Base-by-base conservation (phyloP, 2,329 filamentous ascomycete species). In the Botrytis sinoallii region DNA sequence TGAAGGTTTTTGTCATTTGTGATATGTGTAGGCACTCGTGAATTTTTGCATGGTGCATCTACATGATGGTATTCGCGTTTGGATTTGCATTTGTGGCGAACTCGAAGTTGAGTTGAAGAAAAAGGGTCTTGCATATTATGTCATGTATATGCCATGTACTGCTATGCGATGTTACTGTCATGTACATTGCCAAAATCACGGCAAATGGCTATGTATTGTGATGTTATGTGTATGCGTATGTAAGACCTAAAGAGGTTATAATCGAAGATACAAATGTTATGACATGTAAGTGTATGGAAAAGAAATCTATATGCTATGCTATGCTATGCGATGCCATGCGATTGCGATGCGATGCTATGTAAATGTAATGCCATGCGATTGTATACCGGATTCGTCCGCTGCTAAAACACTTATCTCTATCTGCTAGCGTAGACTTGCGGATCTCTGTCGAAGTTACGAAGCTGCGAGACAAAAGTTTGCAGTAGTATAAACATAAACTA, bases 361-460 rank as follows among this genome's bases (percentile, higher is more conserved):
- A 16, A 22, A 71, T 63, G 55, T 32, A 46, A 71, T 71, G 69
- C 18, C 20, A 70, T 70, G 70, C 57, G 20, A 71, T 71, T 71
- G 70, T 71, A 65, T 60, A 22, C 55, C 38, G 35, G 35, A 57
- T 35, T 68, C 35, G 46, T 38, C 66, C 66, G 35, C 66, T 55
- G 25, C 63, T 25, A 66, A 22, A 22, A n/a, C 18, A 42, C 46
- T 55, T 18, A 67, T 64, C 46, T 67, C 44, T 38, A 52, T 63
- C 65, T 57, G 25, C 66, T 32, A 20, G 10, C 25, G 63, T 42
- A 25, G n/a, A 57, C 38, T 44, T n/a, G 38, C n/a, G 35, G 66
- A 57, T 32, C 66, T 42, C 42, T 38, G 48, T 57, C n/a, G 52
- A 57, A 57, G n/a, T 32, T 59, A 69, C 35, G 35, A 63, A 63